Evolutionary conservation across 2,329 filamentous ascomycete species (phyloP), one percentile per base, ranked within the genome.

Genomic region (Colletotrichum lini): DNA sequence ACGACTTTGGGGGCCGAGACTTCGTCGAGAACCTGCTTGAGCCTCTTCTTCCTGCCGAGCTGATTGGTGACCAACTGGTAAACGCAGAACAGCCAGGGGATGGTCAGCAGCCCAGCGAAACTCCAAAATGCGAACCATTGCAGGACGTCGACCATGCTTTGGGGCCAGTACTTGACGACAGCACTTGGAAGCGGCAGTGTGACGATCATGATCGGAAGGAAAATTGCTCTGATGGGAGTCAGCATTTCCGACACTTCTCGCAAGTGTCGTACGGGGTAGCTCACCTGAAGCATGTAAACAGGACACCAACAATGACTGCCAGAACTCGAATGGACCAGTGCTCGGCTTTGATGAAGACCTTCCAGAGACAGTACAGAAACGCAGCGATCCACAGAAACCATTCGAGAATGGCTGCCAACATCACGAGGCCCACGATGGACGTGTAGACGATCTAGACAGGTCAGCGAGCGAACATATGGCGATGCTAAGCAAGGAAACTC

Each of bases 101-200:
- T 86, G 0, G 93, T 94, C 69, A 99, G 84, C 12, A 98, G 89
- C 73, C 90, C 90, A 0, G 95, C 92, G 75, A 98, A 98, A 38
- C 93, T 91, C 92, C 94, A 98, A 81, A 98, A 98, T 4, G 95
- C 95, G 78, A 98, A 98, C 93, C 94, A 97, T 79, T 98, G 95
- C 16, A 98, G 87, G 57, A 93, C 87, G 2, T 80, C 82, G 50
- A 96, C 92, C 86, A 96, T 89, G 1, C 81, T 65, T 3, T 80
- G 66, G 0, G 96, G 95, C 83, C 96, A 97, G 75, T 93, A 88
- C 71, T 89, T 86, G 9, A 91, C 91, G 56, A 98, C 85, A 70
- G 90, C 87, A 23, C 86, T 82, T 0, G 96, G 96, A 3, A 98
- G 86, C 0, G 96, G 96, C 5, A 98, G 86, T 0, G 95, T 98